Percentiles rank a stretch among this genome's conserved stretches.
These are phyloP conservation scores for Fraxinus cuspidata DNA, from an alignment of 257 asterid species.

Conservation along the genomic window DNA sequence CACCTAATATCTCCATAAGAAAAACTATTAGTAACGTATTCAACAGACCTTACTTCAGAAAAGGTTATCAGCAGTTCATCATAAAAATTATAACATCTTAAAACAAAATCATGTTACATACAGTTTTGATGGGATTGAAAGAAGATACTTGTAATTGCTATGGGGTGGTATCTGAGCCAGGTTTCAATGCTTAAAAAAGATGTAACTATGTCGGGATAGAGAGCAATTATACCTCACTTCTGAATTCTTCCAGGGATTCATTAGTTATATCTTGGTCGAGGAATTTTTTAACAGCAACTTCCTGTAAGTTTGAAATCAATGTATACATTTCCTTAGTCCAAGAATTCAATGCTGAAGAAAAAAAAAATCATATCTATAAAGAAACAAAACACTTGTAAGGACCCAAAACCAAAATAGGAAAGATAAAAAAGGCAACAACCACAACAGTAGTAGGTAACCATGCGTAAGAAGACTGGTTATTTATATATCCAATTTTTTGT, in stretches of 20 bases:
- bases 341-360: conserved; percentile 22
- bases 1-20: background rate
- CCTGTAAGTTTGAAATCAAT: conserved; percentile 55
- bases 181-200: conserved; percentile 17
- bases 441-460: conserved; percentile 6
- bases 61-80: background rate
- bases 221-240: conserved; percentile 73
- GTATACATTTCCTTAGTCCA: conserved; percentile 25
- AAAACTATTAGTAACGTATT: background rate
- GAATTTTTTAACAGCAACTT: conserved; percentile 95
- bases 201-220: conserved; percentile 7
- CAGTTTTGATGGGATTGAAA: background rate
- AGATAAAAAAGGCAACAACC: background rate
- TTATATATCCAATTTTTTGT: background rate
- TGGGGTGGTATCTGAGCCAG: conserved; percentile 15
- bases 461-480: background rate
- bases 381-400: conserved; percentile 1
- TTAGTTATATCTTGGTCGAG: conserved; percentile 85
- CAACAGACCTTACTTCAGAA: background rate
- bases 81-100: conserved; percentile 2
- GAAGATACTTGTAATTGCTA: background rate
- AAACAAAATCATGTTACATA: background rate
- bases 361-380: conserved; percentile 15
- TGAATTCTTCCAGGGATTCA: conserved; percentile 95
- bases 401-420: conserved; percentile 6